phyloP scores from a whole-genome alignment of 805 yeast genomes.

The Millerago galiae region DNA sequence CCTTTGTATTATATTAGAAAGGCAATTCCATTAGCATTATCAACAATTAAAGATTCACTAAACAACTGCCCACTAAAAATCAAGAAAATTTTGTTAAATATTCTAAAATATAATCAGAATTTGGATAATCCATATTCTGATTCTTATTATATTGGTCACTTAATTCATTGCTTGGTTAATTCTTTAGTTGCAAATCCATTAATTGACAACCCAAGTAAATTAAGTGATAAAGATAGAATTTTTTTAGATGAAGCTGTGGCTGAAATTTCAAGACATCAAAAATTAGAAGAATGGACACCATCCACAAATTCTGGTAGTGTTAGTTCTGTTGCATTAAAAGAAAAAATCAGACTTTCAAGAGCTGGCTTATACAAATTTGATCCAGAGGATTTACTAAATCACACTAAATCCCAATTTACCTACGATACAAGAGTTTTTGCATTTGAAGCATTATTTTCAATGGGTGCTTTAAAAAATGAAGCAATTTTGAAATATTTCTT shows the following conservation, averaged over 20 bases:
- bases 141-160: slow-evolving; percentile 51
- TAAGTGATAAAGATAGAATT: slow-evolving; percentile 25
- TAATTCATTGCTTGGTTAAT: slow-evolving; percentile 49
- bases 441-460: slow-evolving; percentile 56
- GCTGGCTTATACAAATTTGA: slow-evolving; percentile 46
- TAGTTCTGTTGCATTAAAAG: slow-evolving; percentile 49
- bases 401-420: slow-evolving; percentile 40
- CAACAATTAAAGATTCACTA: slow-evolving; percentile 52
- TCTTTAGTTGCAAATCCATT: slow-evolving; percentile 26
- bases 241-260: slow-evolving; percentile 44
- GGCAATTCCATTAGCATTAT: slow-evolving; percentile 57
- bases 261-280: slow-evolving; percentile 68
- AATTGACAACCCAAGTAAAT: slow-evolving; percentile 7
- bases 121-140: slow-evolving; percentile 73
- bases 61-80: slow-evolving; percentile 59
- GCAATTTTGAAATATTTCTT: slow-evolving; percentile 57
- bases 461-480: slow-evolving; percentile 73
- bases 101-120: slow-evolving; percentile 82
- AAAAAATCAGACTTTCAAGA: slow-evolving; percentile 53
- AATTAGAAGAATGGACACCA: slow-evolving; percentile 84
- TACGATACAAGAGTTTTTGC: slow-evolving; percentile 59
- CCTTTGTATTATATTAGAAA: slow-evolving; percentile 63
- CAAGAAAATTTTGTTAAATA: slow-evolving; percentile 56
- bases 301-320: slow-evolving; percentile 52
- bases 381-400: slow-evolving; percentile 48